Evolutionary conservation across 2,329 filamentous ascomycete genomes (phyloP).

Genomic region (Rasamsonia emersonii): DNA sequence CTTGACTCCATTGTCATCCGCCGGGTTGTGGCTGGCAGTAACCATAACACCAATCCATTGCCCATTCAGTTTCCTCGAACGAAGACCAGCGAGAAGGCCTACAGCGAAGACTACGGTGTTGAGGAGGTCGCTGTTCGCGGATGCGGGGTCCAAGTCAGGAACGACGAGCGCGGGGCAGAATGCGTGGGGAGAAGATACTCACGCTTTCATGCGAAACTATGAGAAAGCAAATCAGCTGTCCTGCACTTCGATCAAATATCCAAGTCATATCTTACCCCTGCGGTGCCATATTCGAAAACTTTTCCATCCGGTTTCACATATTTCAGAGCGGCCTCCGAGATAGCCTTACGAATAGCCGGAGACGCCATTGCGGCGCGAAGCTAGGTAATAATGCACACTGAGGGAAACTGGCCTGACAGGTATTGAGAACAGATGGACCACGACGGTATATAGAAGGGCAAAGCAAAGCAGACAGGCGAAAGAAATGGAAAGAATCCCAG

Average conservation of each 20-base stretch:
- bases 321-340: slow-evolving; percentile 39
- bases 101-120: slow-evolving; percentile 90
- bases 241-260: too few relatives aligned
- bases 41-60: slow-evolving; percentile 96
- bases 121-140: slow-evolving; percentile 58
- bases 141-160: slow-evolving; percentile 24
- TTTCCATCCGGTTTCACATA: slow-evolving; percentile 42
- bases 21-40: slow-evolving; percentile 86
- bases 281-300: slow-evolving; percentile 53
- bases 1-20: slow-evolving; percentile 86
- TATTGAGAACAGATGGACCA: too few relatives aligned
- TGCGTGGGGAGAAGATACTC: slow-evolving; percentile 26
- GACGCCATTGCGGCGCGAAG: slow-evolving; percentile 32
- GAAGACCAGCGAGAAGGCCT: slow-evolving; percentile 76
- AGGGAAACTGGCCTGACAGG: too few relatives aligned
- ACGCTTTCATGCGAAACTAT: slow-evolving; percentile 64
- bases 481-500: too few relatives aligned
- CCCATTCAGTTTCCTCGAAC: slow-evolving; percentile 80
- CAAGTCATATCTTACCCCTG: slow-evolving; percentile 42
- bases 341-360: slow-evolving; percentile 33
- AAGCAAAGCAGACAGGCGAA: neutral
- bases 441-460: slow-evolving; percentile 5
- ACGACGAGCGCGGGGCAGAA: slow-evolving; percentile 21
- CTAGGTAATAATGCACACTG: neutral
- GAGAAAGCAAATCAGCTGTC: slow-evolving; percentile 11